These are phyloP conservation scores for Castanea crenata DNA, from an alignment of 306 rosid genomes.

Conservation along the genomic window DNA sequence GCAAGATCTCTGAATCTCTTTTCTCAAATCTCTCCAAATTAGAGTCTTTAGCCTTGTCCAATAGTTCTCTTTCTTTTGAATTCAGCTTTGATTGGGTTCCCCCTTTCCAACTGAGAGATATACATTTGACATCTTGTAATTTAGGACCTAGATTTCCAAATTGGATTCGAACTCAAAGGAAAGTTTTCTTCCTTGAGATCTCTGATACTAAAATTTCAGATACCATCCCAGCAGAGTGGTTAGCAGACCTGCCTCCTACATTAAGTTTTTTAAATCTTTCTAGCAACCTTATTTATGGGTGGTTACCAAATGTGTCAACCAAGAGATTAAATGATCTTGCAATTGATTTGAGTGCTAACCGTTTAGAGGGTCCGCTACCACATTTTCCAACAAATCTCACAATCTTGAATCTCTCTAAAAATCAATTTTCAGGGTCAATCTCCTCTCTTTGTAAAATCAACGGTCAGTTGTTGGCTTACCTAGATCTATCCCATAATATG, in stretches of 20 bases:
- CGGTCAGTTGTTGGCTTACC: not conserved
- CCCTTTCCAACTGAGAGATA: not conserved
- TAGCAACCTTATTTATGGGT: slow-evolving; percentile 17
- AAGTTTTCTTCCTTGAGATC: fast-evolving
- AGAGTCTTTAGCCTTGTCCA: not conserved
- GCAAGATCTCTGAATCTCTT: no score
- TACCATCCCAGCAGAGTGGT: no score
- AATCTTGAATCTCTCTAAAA: not conserved
- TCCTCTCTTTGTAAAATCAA: not conserved
- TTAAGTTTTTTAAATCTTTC: slow-evolving; percentile 14
- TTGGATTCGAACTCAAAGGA: slow-evolving; percentile 7
- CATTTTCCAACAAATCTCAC: not conserved
- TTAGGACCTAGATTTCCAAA: slow-evolving; percentile 4
- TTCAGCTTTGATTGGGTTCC: not conserved
- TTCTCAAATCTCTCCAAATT: not conserved
- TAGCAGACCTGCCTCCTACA: no score
- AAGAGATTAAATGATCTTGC: not conserved
- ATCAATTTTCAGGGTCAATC: not conserved
- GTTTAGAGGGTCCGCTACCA: slow-evolving; percentile 16
- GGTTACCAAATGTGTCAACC: not conserved
- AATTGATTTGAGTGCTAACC: slow-evolving; percentile 28
- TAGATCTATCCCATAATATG: not conserved
- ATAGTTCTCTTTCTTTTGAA: not conserved
- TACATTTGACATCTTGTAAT: not conserved
- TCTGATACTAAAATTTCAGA: no score